Base-by-base conservation (phyloP, 1,284 basidiomycete genomes). In the Malassezia vespertilionis region DNA sequence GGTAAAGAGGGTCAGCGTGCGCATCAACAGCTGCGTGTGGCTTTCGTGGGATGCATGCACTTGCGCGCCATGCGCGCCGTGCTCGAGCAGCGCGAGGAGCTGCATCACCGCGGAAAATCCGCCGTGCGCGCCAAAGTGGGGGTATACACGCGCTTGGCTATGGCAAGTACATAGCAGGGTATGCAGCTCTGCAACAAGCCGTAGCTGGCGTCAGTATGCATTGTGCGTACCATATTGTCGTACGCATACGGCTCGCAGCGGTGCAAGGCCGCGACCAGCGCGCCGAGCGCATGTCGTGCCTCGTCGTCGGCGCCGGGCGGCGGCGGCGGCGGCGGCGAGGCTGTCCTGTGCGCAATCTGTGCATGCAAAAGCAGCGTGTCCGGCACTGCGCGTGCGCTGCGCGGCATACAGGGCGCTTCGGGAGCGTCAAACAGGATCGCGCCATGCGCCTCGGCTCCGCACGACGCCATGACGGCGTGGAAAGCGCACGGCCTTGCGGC, bases 31-130 rank as follows among this genome's bases (percentile, higher is more conserved):
- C 35, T 62, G 41, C 17, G 34, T 22, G 14, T 32, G 33, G 14
- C 14, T 10, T 14, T 20, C 33, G 14, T 23, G 38, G 34, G 18
- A 6, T 14, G 31, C 31, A 14, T 27, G 21, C 14, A 22, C 23
- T 30, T 31, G 10, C 5, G 21, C 17, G 4, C 31, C 33, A n/a
- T 22, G 18, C 5, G 22, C 32, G 6, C 30, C 40, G 12, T 17
- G 28, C 26, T 61, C 57, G 6, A 67, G 44, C 0, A 54, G 46
- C 4, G 56, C 57, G 8, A 67, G 54, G n/a, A 65, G 48, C 37
- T 63, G 60, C 7, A 63, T 38, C 5, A 67, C 50, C 23, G 57
- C 57, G 11, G 65, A 45, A 20, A 65, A 65, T 15, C 64, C 64
- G 20, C 64, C 64, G 8, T 48, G 40, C 17, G 58, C 45, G 15